Conservation (phyloP, 306 rosid species). For the Lablab purpureus region DNA sequence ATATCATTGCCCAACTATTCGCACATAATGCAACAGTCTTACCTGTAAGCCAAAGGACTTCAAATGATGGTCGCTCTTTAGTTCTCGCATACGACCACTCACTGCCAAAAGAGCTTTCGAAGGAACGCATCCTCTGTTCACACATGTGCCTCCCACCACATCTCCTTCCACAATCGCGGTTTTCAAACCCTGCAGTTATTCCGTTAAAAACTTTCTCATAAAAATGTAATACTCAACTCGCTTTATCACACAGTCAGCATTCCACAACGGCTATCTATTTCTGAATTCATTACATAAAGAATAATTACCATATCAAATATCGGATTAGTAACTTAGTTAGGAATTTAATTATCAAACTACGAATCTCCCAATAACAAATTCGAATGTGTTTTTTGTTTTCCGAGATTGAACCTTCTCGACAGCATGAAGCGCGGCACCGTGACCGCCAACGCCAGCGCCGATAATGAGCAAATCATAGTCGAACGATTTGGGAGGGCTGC, state of each 20-base stretch:
- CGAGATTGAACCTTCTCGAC: constrained; percentile 79
- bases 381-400: not conserved
- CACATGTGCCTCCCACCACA: constrained; percentile 97
- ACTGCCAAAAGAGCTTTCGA: constrained; percentile 98
- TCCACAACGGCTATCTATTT: not conserved
- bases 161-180: constrained; percentile 95
- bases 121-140: constrained; percentile 98
- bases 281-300: constrained; percentile 1
- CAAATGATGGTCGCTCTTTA: constrained; percentile 85
- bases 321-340: not conserved
- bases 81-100: constrained; percentile 97
- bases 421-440: constrained; percentile 97
- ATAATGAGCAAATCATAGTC: constrained; percentile 92
- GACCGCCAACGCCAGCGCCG: constrained; percentile 99
- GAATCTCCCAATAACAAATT: constrained; percentile 2
- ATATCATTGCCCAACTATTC: not conserved
- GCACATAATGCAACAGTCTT: constrained; percentile 23
- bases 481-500: constrained; percentile 72
- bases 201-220: not conserved
- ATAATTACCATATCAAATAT: not conserved
- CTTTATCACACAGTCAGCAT: constrained; percentile 7
- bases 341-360: not conserved
- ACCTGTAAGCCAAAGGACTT: constrained; percentile 97
- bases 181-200: constrained; percentile 82
- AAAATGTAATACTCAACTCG: not conserved